A percentile compares a stretch with the other conserved stretches of the same genome.
These are phyloP conservation scores for Chrysanthemum lavandulifolium DNA, from an alignment of 129 eudicot genomes.

Conservation along the genomic window DNA sequence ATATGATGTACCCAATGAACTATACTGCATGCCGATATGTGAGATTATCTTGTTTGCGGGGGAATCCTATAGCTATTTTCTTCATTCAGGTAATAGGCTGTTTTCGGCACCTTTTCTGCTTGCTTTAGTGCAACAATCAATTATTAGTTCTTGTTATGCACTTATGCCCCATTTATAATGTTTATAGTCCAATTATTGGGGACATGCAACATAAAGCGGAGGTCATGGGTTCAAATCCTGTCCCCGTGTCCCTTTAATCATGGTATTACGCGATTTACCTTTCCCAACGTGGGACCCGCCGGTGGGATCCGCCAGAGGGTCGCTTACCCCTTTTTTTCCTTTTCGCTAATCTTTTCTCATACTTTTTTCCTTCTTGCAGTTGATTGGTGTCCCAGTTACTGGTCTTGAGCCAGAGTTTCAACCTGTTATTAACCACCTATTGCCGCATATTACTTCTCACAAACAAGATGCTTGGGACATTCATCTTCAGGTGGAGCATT, in stretches of 20 bases:
- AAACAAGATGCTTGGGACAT: slow-evolving; percentile 72
- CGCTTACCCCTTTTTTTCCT: not conserved
- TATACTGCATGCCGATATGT: slow-evolving; percentile 87
- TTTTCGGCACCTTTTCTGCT: not conserved
- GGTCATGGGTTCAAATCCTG: too few relatives aligned
- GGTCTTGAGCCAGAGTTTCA: slow-evolving; percentile 97
- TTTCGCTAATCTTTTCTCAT: slow-evolving; percentile 4
- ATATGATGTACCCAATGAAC: slow-evolving; percentile 83
- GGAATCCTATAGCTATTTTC: slow-evolving; percentile 96
- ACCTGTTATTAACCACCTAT: slow-evolving; percentile 70
- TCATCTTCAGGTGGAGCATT: slow-evolving; percentile 73
- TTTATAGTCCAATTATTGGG: not conserved
- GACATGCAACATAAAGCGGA: too few relatives aligned
- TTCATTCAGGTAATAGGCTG: slow-evolving; percentile 66
- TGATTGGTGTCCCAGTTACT: slow-evolving; percentile 78
- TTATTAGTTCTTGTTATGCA: slow-evolving; percentile 9
- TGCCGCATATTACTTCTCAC: slow-evolving; percentile 73
- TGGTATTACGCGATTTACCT: too few relatives aligned
- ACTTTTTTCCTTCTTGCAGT: slow-evolving; percentile 47
- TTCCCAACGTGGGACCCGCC: too few relatives aligned
- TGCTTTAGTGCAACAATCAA: not conserved
- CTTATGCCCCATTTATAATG: not conserved
- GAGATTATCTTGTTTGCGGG: slow-evolving; percentile 88
- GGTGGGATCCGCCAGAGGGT: too few relatives aligned
- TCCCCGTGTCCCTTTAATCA: too few relatives aligned